Conservation (phyloP, 352 stramenopile genomes). For the Globisporangium paddicum region DNA sequence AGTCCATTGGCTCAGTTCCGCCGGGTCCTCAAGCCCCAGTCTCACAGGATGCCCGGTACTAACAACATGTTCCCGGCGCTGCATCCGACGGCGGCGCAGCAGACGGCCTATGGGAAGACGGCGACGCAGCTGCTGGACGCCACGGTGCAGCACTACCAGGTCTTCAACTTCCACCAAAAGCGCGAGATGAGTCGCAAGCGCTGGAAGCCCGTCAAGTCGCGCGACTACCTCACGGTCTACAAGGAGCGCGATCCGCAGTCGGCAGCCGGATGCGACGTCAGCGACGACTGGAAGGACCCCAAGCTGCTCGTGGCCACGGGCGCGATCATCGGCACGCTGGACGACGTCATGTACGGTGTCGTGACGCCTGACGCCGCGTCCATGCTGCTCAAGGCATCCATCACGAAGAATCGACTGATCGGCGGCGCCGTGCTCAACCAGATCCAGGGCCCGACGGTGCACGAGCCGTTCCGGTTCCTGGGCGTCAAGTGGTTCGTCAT, state of each 20-base stretch:
- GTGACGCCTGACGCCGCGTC: conserved; percentile 5
- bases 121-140: conserved; percentile 14
- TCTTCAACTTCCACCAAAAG: conserved; percentile 16
- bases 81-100: conserved; percentile 17
- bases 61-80: conserved; percentile 17
- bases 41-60: not conserved
- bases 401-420: conserved; percentile 7
- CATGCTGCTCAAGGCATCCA: conserved; percentile 3
- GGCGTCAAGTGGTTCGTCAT: conserved; percentile 32
- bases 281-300: conserved; percentile 7
- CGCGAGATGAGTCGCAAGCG: conserved; percentile 20
- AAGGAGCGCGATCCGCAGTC: conserved; percentile 14
- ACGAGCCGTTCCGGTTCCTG: conserved; percentile 30
- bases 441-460: conserved; percentile 20
- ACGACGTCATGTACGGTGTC: conserved; percentile 12
- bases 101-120: conserved; percentile 7
- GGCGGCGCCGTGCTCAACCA: conserved; percentile 23
- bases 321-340: conserved; percentile 7
- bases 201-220: conserved; percentile 29
- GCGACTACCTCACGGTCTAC: conserved; percentile 29
- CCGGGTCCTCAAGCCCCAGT: too few relatives aligned
- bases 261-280: not conserved
- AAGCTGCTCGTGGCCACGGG: conserved; percentile 11
- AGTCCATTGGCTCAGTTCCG: too few relatives aligned
- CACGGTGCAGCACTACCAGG: conserved; percentile 22